These are phyloP conservation scores for Nemophila menziesii DNA, from an alignment of 257 asterid genomes.

Conservation along the genomic window DNA sequence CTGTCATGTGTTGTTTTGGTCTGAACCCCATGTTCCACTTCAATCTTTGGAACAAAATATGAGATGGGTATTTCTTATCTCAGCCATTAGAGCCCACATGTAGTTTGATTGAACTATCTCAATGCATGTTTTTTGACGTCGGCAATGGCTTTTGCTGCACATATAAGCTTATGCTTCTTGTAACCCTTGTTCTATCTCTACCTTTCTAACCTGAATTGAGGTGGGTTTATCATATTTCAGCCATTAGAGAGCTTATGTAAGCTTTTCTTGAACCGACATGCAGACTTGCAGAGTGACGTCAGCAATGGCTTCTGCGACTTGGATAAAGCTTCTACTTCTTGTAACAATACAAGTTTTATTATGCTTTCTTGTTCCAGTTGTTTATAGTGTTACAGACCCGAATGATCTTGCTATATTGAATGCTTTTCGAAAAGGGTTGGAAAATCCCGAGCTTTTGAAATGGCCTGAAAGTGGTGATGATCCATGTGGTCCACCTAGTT, in stretches of 20 bases:
- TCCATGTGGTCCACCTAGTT: constrained; percentile 76
- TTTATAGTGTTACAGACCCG: constrained; percentile 42
- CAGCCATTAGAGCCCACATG: constrained; percentile 12
- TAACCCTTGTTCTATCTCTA: constrained; percentile 19
- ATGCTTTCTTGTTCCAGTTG: constrained; percentile 22
- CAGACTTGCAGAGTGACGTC: constrained; percentile 11
- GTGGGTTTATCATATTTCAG: constrained; percentile 15
- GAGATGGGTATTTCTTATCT: constrained; percentile 11
- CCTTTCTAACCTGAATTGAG: no score
- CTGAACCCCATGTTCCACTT: constrained; percentile 19
- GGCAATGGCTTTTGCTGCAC: no score
- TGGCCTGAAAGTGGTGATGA: constrained; percentile 65
- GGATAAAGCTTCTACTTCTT: constrained; percentile 13
- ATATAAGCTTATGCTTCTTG: no score
- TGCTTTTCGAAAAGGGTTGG: constrained; percentile 45
- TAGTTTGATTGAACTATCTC: no score
- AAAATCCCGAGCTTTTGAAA: constrained; percentile 55
- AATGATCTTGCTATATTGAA: constrained; percentile 48
- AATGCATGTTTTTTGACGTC: no score
- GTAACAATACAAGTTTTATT: constrained; percentile 10
- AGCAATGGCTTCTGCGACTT: constrained; percentile 27
- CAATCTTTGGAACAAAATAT: constrained; percentile 17
- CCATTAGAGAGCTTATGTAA: constrained; percentile 12
- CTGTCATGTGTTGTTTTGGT: constrained; percentile 17
- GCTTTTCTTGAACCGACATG: constrained; percentile 19